Conservation (phyloP, 208 protist genomes). For the Entamoeba dispar region DNA sequence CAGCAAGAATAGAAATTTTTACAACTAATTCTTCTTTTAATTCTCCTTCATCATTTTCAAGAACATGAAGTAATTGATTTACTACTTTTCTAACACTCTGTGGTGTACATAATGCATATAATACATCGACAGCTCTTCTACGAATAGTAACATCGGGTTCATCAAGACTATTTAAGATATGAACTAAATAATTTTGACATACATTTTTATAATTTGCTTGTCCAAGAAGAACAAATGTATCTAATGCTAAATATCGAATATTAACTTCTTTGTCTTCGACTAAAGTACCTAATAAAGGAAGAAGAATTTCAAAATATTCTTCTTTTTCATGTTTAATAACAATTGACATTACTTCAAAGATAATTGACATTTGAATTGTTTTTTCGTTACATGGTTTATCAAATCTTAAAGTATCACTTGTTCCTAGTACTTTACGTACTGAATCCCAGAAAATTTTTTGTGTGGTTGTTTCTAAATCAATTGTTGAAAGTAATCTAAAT, state of each 20-base stretch:
- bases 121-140: background rate
- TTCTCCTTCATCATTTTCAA: background rate
- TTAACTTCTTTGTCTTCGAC: background rate
- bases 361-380: background rate
- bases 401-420: background rate
- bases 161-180: background rate
- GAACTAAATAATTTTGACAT: background rate
- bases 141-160: background rate
- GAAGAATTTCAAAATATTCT: background rate
- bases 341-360: background rate
- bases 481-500: background rate
- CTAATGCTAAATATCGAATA: background rate
- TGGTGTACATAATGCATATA: background rate
- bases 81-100: background rate
- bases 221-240: background rate
- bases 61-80: background rate
- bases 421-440: background rate
- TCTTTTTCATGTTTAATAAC: background rate
- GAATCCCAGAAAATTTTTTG: background rate
- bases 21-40: slow-evolving; percentile 7
- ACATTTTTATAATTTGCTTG: background rate
- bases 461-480: background rate
- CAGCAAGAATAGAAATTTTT: background rate
- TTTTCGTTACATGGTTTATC: background rate
- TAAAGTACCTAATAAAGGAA: background rate